These are phyloP conservation scores for Scutellaria baicalensis DNA, from an alignment of 257 asterid genomes.

Conservation along the genomic window DNA sequence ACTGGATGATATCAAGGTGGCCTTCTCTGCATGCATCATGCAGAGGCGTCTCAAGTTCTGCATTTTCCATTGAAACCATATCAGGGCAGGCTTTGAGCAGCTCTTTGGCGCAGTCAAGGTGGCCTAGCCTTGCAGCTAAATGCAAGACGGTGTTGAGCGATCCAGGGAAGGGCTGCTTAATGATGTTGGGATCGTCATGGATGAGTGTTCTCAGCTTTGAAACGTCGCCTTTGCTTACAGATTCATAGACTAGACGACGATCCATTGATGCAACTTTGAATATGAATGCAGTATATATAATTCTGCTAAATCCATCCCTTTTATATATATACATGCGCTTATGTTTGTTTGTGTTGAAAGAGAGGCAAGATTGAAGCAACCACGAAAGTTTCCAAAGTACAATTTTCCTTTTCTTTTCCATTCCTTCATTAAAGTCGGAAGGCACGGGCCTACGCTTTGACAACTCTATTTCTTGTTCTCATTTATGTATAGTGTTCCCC, in stretches of 20 bases:
- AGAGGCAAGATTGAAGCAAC: no score
- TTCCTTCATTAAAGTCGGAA: no score
- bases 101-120: constrained; percentile 19
- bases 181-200: neutral
- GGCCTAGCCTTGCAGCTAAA: constrained; percentile 36
- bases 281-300: no score
- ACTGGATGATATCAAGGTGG: constrained; percentile 17
- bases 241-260: constrained; percentile 31
- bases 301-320: no score
- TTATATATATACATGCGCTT: no score
- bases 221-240: constrained; percentile 23
- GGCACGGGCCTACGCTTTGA: no score
- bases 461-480: no score
- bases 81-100: constrained; percentile 23
- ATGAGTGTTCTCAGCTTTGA: constrained; percentile 8
- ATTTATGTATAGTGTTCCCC: no score
- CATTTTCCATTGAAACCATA: constrained; percentile 30
- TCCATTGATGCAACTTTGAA: constrained; percentile 34
- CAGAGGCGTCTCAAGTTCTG: constrained; percentile 37
- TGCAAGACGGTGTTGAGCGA: constrained; percentile 26
- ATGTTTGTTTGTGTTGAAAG: no score
- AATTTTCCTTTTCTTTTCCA: no score
- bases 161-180: neutral
- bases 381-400: no score
- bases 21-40: constrained; percentile 53